Evolutionary conservation across 73 alveolate genomes (phyloP), one percentile per base, ranked within the genome.

Genomic region (Tetrahymena malaccensis): DNA sequence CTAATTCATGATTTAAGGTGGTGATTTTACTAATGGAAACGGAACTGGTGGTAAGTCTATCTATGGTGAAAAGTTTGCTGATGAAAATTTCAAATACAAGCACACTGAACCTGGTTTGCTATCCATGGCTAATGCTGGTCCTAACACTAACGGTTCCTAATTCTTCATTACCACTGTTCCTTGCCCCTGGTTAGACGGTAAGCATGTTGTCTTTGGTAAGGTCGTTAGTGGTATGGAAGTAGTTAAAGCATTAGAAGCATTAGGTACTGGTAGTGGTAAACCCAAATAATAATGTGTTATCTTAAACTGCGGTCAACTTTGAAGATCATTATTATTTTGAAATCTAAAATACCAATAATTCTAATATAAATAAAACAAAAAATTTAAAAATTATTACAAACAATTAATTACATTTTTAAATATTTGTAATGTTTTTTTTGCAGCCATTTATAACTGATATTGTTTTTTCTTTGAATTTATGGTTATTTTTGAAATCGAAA

Each of bases 91-190:
- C 98, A 93, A 43, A 57, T 95, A 96, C 94, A 89, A 96, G 96
- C 99, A 98, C 97, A 94, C 96, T 50, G 98, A 98, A 84, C 98
- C 98, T 15, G 99, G 99, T 43, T 94, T 98, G 40, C 98, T 99
- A 94, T 98, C 99, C 21, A 99, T 99, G 99, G 99, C 99, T 93
- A 99, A 99, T 96, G 99, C 99, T 84, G 99, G 99, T 84, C 99
- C 99, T 95, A 97, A 99, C 96, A 98, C 99, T 94, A 99, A 99
- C 94, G 99, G 99, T 95, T 97, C 99, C 85, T 98, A 98, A 95
- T 99, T 99, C 97, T 97, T 99, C 97, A 85, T 99, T 94, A 96
- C 99, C 70, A 96, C 98, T 44, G 97, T 96, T 57, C 94, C 98
- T 15, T 98, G 99, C 97, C 99, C 99, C 43, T 97, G 98, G 98